Evolutionary conservation across 306 rosid species (phyloP).

Genomic region (Prunus padus): DNA sequence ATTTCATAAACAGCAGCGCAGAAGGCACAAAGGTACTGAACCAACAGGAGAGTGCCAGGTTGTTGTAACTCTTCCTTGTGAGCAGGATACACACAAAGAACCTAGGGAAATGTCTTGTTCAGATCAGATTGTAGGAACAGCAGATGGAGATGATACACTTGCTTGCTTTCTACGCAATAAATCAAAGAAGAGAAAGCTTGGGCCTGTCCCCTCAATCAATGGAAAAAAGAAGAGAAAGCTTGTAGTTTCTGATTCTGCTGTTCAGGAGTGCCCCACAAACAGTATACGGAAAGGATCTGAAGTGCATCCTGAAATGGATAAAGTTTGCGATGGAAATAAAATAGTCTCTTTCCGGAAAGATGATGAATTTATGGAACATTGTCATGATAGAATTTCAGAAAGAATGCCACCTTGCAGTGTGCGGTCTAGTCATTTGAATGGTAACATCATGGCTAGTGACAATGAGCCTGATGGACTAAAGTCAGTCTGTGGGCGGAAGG

Average conservation of each 20-base stretch:
- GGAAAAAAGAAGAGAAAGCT: slow-evolving; percentile 37
- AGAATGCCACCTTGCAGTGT: not conserved
- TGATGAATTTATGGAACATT: not conserved
- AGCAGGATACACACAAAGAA: slow-evolving; percentile 11
- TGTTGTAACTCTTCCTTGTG: slow-evolving; percentile 7
- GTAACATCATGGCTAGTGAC: slow-evolving; percentile 14
- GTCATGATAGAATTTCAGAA: not conserved
- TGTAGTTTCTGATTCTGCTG: slow-evolving; percentile 10
- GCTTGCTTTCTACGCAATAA: slow-evolving; percentile 31
- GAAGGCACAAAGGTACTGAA: slow-evolving; percentile 22
- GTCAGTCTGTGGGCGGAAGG: slow-evolving; percentile 20
- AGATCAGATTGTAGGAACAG: slow-evolving; percentile 27
- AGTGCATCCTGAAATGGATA: slow-evolving; percentile 6
- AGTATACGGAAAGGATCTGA: slow-evolving; percentile 8
- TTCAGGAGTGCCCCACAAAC: slow-evolving; percentile 11
- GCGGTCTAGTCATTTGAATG: slow-evolving; percentile 1
- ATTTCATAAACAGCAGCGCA: slow-evolving; percentile 4
- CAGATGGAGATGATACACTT: slow-evolving; percentile 40
- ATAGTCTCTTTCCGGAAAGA: not conserved
- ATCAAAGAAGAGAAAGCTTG: slow-evolving; percentile 41
- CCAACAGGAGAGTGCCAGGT: slow-evolving; percentile 18
- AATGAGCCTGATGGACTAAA: slow-evolving; percentile 22
- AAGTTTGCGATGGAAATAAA: not conserved
- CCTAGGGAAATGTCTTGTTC: slow-evolving; percentile 17
- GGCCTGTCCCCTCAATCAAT: not conserved